Evolutionary conservation across 345 rosid species (phyloP), one percentile per base, ranked within the genome.

Genomic region (Pistacia integerrima): DNA sequence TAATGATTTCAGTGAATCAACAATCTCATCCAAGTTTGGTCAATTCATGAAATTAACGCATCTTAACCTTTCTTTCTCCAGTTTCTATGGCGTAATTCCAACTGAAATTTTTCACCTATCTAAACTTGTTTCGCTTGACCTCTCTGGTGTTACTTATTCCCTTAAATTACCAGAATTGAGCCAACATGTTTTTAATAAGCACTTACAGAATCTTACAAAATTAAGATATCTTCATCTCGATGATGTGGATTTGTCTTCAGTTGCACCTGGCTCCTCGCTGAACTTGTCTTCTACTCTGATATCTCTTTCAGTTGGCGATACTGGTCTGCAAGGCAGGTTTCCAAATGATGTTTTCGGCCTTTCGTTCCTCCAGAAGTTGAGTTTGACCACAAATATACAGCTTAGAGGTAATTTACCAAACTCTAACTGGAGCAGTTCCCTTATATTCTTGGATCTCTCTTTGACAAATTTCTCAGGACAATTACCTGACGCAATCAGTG

Each of bases 91-190:
- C 6, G 9, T 1, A 0, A n/a, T 80, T 13, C 79, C 72, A 0
- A 1, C 18, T 38, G 58, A 78, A 74, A 5, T 78, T 30, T 57
- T 70, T 48, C 74, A n/a, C 18, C 52, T 54, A 9, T 61, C 76
- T 7, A 60, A 71, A 22, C 67, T 79, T 28, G 35, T 72, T 71
- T 60, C 75, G 13, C 73, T 82, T 73, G 77, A 82, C 46, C 68
- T 82, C 41, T 75, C 77, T 7, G 6, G 28, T n/a, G 22, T n/a
- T 17, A 22, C 20, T 0, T n/a, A 55, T 17, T 55, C 20, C 3
- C n/a, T 1, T 7, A 0, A 73, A 33, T 59, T 2, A 8, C 41
- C 41, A 0, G 8, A n/a, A n/a, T 0, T 28, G 10, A 5, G 18
- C 38, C 28, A 16, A 25, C 0, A 14, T 5, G 14, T 0, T 57